Percentiles rank a stretch among this genome's conserved stretches.
Evolutionary conservation across 192 early-diverging fungal species (phyloP).

Genomic region (Coemansia erecta): DNA sequence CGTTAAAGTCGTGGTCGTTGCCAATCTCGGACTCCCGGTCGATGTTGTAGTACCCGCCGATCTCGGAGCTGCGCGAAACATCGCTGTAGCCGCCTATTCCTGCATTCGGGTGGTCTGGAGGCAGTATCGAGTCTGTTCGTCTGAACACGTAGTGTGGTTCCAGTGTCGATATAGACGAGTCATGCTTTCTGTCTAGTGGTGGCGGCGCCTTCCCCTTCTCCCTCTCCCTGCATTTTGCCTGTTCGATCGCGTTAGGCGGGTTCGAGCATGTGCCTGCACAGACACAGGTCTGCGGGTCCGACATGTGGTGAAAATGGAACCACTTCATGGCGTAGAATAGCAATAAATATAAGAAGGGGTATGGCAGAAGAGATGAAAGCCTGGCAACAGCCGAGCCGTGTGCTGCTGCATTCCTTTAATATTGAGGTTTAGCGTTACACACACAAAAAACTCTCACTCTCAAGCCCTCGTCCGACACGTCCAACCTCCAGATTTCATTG

Average conservation of each 20-base stretch:
- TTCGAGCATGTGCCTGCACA: slow-evolving; percentile 14
- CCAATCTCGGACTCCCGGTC: slow-evolving; percentile 27
- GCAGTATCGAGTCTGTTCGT: slow-evolving; percentile 4
- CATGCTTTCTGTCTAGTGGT: neutral
- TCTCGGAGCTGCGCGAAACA: slow-evolving; percentile 18
- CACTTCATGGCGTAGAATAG: neutral
- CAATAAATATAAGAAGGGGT: too few relatives aligned
- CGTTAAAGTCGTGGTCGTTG: slow-evolving; percentile 22
- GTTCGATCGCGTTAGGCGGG: slow-evolving; percentile 19
- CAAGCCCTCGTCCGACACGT: too few relatives aligned
- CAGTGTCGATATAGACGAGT: neutral
- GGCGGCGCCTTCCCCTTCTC: neutral
- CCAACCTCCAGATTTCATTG: too few relatives aligned
- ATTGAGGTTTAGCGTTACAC: too few relatives aligned
- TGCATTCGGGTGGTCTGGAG: slow-evolving; percentile 19
- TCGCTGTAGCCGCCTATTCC: slow-evolving; percentile 27
- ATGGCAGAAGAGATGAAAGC: too few relatives aligned
- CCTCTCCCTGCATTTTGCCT: slow-evolving; percentile 5
- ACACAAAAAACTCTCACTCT: too few relatives aligned
- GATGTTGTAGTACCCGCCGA: slow-evolving; percentile 30
- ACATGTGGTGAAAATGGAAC: slow-evolving; percentile 21
- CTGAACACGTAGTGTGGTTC: slow-evolving; percentile 3
- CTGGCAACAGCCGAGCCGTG: too few relatives aligned
- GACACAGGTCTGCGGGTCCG: slow-evolving; percentile 33
- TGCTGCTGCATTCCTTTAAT: too few relatives aligned